These are phyloP conservation scores for Gonapodya prolifera DNA, from an alignment of 192 early-diverging fungal genomes.

Conservation along the genomic window DNA sequence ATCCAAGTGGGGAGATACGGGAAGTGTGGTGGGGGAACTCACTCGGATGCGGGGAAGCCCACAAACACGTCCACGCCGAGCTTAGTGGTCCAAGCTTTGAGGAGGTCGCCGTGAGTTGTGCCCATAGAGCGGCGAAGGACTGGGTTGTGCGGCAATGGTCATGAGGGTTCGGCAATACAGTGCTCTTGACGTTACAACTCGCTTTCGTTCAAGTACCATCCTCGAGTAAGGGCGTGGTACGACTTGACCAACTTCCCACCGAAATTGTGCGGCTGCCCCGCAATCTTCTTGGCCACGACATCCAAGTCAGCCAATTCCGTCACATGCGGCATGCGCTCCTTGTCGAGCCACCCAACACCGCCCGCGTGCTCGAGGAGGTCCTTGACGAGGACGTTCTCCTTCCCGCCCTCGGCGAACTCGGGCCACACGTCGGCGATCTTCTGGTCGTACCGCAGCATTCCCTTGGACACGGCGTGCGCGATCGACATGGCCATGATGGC, in stretches of 20 bases:
- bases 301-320: constrained; percentile 30
- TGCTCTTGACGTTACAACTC: too few relatives aligned
- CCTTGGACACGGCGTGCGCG: constrained; percentile 41
- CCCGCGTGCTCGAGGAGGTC: constrained; percentile 46
- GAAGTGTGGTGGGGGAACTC: too few relatives aligned
- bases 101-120: not conserved
- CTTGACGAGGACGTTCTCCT: constrained; percentile 46
- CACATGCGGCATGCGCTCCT: constrained; percentile 23
- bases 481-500: too few relatives aligned
- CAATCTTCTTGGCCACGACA: constrained; percentile 26
- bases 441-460: constrained; percentile 31
- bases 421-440: constrained; percentile 52
- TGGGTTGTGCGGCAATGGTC: too few relatives aligned
- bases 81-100: not conserved
- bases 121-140: not conserved
- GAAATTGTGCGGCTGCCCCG: constrained; percentile 48
- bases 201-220: too few relatives aligned
- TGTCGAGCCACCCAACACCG: constrained; percentile 48
- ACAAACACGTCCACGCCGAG: not conserved
- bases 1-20: too few relatives aligned
- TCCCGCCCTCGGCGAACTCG: constrained; percentile 56
- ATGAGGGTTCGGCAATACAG: too few relatives aligned
- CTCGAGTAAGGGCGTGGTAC: constrained; percentile 29
- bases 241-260: too few relatives aligned
- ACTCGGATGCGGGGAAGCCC: not conserved